Percentiles rank a stretch among this genome's conserved stretches.
Evolutionary conservation across 2,329 filamentous ascomycete species (phyloP).

Genomic region (Microsporum canis): DNA sequence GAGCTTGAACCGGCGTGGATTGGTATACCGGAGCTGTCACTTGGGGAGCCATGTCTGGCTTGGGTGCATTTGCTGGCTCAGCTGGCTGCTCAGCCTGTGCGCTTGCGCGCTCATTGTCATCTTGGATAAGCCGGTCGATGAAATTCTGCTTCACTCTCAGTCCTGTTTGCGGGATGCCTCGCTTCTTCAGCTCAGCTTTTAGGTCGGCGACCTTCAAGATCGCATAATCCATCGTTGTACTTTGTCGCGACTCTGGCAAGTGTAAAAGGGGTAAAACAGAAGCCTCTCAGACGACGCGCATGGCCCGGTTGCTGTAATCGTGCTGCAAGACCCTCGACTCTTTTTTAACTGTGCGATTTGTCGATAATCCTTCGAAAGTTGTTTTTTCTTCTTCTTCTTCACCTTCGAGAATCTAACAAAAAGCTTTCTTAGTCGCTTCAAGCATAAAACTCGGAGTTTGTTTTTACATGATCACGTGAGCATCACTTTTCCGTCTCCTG

Average conservation of each 20-base stretch:
- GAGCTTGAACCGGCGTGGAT: background rate
- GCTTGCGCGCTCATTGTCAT: conserved; percentile 19
- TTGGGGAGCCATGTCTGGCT: background rate
- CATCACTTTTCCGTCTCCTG: background rate
- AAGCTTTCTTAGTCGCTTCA: background rate
- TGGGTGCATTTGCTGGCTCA: conserved; percentile 9
- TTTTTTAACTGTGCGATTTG: background rate
- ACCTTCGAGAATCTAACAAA: background rate
- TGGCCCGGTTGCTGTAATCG: background rate
- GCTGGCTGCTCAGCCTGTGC: conserved; percentile 12
- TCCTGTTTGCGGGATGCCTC: conserved; percentile 57
- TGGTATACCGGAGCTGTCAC: background rate
- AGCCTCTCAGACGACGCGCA: background rate
- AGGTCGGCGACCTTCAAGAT: conserved; percentile 64
- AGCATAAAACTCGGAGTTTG: background rate
- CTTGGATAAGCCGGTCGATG: conserved; percentile 49
- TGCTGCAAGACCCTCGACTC: background rate
- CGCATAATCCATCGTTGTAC: conserved; percentile 37
- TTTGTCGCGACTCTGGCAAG: background rate
- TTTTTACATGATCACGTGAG: background rate
- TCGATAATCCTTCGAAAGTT: background rate
- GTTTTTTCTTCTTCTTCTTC: background rate
- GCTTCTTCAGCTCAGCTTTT: conserved; percentile 60
- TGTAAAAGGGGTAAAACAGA: background rate
- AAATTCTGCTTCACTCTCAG: conserved; percentile 56